Percentiles rank a stretch among this genome's conserved stretches.
These are phyloP conservation scores for Aechmea fasciata DNA, from an alignment of 176 grass and related monocot species.

Conservation along the genomic window DNA sequence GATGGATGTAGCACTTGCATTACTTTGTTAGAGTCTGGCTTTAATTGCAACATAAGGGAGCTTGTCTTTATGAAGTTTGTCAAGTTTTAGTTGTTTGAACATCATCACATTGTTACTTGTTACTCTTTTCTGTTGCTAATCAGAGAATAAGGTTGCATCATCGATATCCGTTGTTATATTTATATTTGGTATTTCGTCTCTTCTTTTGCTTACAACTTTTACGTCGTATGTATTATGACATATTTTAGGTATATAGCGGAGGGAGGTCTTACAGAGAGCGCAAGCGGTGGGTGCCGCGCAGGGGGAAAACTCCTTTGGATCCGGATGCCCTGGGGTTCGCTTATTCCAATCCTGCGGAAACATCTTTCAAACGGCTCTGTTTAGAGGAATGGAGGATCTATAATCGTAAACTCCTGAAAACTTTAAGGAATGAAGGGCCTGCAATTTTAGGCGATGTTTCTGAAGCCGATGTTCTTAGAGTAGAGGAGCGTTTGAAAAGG, in stretches of 20 bases:
- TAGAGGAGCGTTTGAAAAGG: constrained; percentile 64
- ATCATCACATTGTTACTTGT: too few species aligned
- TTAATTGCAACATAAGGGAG: too few species aligned
- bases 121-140: background rate
- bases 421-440: constrained; percentile 81
- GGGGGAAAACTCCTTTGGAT: constrained; percentile 81
- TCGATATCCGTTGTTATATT: background rate
- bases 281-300: constrained; percentile 93
- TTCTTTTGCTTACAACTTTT: constrained; percentile 2
- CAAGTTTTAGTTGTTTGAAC: too few species aligned
- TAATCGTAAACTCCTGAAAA: constrained; percentile 60
- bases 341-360: constrained; percentile 79
- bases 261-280: constrained; percentile 95
- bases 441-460: constrained; percentile 75
- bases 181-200: background rate
- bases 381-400: constrained; percentile 78
- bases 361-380: constrained; percentile 78
- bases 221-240: constrained; percentile 10
- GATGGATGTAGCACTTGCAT: too few species aligned
- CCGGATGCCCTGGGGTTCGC: constrained; percentile 93
- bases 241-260: constrained; percentile 73
- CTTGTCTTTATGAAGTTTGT: too few species aligned
- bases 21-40: too few species aligned
- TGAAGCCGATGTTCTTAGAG: constrained; percentile 60
- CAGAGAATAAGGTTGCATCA: background rate